phyloP scores from a whole-genome alignment of 225 moss, liverwort and hornwort species.

The Antitrichia curtipendula region DNA sequence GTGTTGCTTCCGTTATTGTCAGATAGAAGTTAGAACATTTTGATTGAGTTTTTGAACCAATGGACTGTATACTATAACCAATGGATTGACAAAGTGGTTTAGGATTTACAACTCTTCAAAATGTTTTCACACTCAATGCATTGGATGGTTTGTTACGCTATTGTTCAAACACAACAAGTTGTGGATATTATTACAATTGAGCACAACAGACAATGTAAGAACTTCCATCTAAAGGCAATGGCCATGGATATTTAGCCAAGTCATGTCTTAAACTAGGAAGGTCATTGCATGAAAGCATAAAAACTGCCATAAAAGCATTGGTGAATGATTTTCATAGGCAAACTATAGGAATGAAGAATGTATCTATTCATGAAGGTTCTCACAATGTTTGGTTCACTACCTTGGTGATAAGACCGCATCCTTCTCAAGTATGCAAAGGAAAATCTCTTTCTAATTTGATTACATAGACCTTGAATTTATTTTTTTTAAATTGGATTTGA shows the following conservation, averaged over 20 bases:
- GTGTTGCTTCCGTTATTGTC: no score
- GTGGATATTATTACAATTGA: no score
- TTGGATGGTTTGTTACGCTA: no score
- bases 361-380: not conserved
- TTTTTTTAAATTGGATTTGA: not conserved
- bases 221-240: not conserved
- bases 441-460: not conserved
- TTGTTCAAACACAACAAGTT: no score
- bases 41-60: no score
- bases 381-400: not conserved
- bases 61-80: no score
- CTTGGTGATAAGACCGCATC: not conserved
- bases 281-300: no score
- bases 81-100: no score
- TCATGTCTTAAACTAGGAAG: not conserved
- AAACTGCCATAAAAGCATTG: not conserved
- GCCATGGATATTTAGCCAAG: not conserved
- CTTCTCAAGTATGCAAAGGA: fast-evolving
- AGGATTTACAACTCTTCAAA: no score
- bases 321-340: not conserved
- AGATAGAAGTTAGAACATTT: no score
- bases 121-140: no score
- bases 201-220: not conserved
- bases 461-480: no score
- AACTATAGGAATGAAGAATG: not conserved